Percentiles rank a stretch among this genome's conserved stretches.
Conservation (phyloP, 2,329 filamentous ascomycete species). For the Colletotrichum nymphaeae region DNA sequence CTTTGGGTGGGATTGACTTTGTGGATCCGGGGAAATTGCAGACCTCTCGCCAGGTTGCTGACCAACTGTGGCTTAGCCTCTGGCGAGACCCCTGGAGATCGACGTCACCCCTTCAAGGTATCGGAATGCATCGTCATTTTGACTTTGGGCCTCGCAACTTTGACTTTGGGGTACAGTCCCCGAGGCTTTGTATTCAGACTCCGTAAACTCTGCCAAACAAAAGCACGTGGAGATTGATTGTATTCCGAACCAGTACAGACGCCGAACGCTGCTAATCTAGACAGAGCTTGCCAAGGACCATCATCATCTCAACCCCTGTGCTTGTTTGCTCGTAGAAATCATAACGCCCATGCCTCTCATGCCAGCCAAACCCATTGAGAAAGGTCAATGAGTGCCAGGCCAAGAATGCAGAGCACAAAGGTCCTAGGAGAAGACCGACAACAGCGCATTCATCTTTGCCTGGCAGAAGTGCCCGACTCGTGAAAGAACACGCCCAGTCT, state of each 20-base stretch:
- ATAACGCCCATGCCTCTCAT: background rate
- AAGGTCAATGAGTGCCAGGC: background rate
- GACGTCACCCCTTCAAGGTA: slow-evolving; percentile 27
- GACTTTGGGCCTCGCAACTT: background rate
- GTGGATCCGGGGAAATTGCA: slow-evolving; percentile 34
- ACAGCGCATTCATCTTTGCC: slow-evolving; percentile 14
- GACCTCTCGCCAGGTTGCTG: slow-evolving; percentile 10
- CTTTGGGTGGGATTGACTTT: background rate
- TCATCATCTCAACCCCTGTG: background rate
- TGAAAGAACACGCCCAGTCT: slow-evolving; percentile 6
- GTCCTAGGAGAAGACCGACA: slow-evolving; percentile 16
- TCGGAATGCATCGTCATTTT: background rate
- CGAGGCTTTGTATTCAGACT: background rate
- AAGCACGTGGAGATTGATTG: slow-evolving; percentile 16
- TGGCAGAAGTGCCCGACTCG: slow-evolving; percentile 14
- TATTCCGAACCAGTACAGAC: slow-evolving; percentile 27
- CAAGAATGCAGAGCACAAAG: background rate
- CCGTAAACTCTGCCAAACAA: background rate
- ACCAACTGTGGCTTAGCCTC: slow-evolving; percentile 25
- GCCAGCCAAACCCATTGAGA: background rate
- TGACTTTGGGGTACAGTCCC: background rate
- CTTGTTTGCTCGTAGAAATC: background rate
- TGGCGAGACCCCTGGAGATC: slow-evolving; percentile 10
- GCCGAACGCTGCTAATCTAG: background rate
- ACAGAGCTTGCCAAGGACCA: slow-evolving; percentile 1